A percentile compares a stretch with the other conserved stretches of the same genome.
phyloP scores from a whole-genome alignment of 805 yeast species.

The Yarrowia osloensis region DNA sequence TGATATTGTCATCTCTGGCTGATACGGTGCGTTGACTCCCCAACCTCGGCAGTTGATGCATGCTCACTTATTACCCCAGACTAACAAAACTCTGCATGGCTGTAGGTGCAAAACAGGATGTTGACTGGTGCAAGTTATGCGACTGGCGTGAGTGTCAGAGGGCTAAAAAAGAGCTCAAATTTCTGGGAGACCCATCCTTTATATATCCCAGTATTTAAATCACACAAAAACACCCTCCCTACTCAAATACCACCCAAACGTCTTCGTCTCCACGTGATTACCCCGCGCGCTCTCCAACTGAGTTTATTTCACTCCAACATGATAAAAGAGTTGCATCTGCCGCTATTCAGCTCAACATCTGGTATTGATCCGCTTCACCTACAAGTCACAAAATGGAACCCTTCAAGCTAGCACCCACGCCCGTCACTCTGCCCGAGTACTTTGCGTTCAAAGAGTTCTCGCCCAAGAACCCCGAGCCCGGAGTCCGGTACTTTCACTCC shows the following conservation, averaged over 20 bases:
- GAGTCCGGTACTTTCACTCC: slow-evolving; percentile 18
- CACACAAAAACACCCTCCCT: not conserved
- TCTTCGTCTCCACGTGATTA: not conserved
- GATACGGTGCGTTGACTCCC: too few relatives aligned
- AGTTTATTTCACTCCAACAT: slow-evolving; percentile 10
- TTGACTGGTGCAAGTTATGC: too few relatives aligned
- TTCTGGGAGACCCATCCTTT: not conserved
- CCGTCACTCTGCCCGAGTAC: slow-evolving; percentile 6
- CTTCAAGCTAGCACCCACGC: slow-evolving; percentile 17
- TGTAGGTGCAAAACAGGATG: too few relatives aligned
- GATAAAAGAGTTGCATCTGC: not conserved
- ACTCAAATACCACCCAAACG: not conserved
- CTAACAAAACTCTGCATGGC: not conserved
- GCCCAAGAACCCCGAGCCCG: slow-evolving; percentile 21
- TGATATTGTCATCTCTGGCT: too few relatives aligned
- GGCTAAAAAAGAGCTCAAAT: not conserved
- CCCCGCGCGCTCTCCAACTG: not conserved
- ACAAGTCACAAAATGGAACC: not conserved
- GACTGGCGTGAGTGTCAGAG: not conserved
- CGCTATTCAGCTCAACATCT: too few relatives aligned
- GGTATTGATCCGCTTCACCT: too few relatives aligned
- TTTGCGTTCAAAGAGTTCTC: slow-evolving; percentile 4
- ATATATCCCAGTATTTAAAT: not conserved
- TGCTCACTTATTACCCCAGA: not conserved
- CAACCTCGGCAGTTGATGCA: too few relatives aligned